A percentile compares a stretch with the other conserved stretches of the same genome.
Evolutionary conservation across 345 rosid species (phyloP).

Genomic region (Laguncularia racemosa): DNA sequence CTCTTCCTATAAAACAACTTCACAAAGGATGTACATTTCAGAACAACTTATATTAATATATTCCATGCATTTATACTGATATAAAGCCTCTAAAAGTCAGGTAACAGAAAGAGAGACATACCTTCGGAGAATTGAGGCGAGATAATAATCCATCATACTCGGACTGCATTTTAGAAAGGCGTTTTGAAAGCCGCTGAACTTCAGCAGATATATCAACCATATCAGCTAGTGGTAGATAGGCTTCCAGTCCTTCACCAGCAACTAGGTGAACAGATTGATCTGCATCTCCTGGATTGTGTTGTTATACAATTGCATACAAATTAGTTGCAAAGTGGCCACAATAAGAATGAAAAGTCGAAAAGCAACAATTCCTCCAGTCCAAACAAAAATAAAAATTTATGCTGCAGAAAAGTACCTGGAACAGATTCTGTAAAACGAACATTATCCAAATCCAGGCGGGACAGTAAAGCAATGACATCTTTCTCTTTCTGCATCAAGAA

Average conservation of each 20-base stretch:
- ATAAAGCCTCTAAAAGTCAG: too few species aligned
- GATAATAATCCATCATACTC: slow-evolving; percentile 68
- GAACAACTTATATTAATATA: not conserved
- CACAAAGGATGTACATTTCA: not conserved
- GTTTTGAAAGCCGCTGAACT: slow-evolving; percentile 82
- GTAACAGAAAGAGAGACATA: slow-evolving; percentile 16
- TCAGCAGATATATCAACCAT: slow-evolving; percentile 93
- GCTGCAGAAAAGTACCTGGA: slow-evolving; percentile 42
- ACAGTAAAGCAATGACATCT: slow-evolving; percentile 78
- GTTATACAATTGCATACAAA: slow-evolving; percentile 4
- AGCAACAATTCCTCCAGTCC: too few species aligned
- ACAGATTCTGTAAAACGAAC: slow-evolving; percentile 57
- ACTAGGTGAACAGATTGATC: slow-evolving; percentile 80
- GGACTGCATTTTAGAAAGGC: slow-evolving; percentile 76
- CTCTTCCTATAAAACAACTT: too few species aligned
- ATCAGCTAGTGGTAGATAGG: slow-evolving; percentile 89
- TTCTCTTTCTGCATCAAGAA: slow-evolving; percentile 64
- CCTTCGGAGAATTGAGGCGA: slow-evolving; percentile 79
- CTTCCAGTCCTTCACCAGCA: slow-evolving; percentile 95
- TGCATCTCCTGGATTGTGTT: slow-evolving; percentile 54
- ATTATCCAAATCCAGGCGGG: slow-evolving; percentile 65
- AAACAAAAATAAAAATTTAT: not conserved
- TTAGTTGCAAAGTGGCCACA: not conserved
- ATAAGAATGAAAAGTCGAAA: too few species aligned
- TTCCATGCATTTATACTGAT: too few species aligned